Conservation (phyloP, 2,329 filamentous ascomycete species). For the Ophiosphaerella korrae region DNA sequence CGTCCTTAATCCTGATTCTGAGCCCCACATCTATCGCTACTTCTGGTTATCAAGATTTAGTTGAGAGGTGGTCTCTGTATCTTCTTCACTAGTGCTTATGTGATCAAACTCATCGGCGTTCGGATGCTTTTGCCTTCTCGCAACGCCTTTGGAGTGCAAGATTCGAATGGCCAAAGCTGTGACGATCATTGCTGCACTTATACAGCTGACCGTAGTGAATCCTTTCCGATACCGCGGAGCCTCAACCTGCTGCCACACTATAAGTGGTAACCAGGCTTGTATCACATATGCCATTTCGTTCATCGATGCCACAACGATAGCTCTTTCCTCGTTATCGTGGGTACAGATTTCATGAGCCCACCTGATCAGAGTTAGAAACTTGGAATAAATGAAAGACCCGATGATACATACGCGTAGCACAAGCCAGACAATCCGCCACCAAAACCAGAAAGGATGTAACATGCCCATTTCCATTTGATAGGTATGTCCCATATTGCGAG, state of each 20-base stretch:
- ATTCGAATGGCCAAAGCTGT: constrained; percentile 56
- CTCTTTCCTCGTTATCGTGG: constrained; percentile 67
- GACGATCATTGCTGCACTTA: constrained; percentile 51
- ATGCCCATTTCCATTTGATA: constrained; percentile 65
- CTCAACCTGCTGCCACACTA: constrained; percentile 70
- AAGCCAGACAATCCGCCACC: constrained; percentile 56
- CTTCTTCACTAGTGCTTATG: constrained; percentile 3
- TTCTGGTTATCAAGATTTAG: neutral
- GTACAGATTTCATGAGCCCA: constrained; percentile 63
- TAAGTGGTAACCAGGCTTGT: constrained; percentile 70
- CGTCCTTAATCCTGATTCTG: too few relatives aligned
- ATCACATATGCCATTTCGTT: constrained; percentile 73
- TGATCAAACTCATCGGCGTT: neutral
- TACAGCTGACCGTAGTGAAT: constrained; percentile 54
- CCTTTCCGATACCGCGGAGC: constrained; percentile 66
- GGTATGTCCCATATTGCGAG: constrained; percentile 57
- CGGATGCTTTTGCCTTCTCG: neutral
- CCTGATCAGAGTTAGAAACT: neutral
- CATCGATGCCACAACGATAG: constrained; percentile 68
- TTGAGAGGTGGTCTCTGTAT: neutral
- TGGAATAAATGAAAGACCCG: neutral
- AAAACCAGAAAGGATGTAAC: constrained; percentile 61
- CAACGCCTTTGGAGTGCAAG: constrained; percentile 51
- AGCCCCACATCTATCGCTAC: too few relatives aligned
- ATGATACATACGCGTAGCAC: constrained; percentile 48